Evolutionary conservation across 1,284 basidiomycete species (phyloP), one percentile per base, ranked within the genome.

Genomic region (Marasmius tenuissimus): DNA sequence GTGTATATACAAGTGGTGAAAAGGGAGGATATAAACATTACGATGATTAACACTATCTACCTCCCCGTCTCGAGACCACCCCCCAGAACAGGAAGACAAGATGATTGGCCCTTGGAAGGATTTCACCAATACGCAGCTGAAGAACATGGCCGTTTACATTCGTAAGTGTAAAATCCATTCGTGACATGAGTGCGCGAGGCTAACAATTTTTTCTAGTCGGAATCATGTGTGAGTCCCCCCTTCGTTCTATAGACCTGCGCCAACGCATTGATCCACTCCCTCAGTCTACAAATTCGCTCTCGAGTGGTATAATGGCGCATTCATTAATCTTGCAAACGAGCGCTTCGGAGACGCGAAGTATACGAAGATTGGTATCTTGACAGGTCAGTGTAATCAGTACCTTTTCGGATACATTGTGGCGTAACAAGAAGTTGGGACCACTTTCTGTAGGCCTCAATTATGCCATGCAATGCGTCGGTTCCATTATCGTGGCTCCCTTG

Each of bases 231-330:
- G 8, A 16, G 45, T 47, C 3, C 6, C 16, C 2, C 2, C 9
- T 47, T 47, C 45, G 20, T n/a, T 47, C 20, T 20, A 7, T 14
- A n/a, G 16, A 20, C 45, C 2, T 8, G 8, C 1, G 5, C 20
- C n/a, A n/a, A 47, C 14, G 7, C 16, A 20, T 10, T 47, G 16
- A n/a, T 2, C 8, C 2, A 12, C 40, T 42, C 40, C 40, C 12
- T n/a, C 20, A 47, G 45, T 66, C 60, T 74, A 75, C 62, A 75
- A 75, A 57, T 64, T 74, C 39, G 72, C 72, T n/a, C 65, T 75
- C 16, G 73, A 75, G 60, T 74, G 73, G 61, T 75, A 73, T 65
- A 75, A 75, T 50, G 73, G 73, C 10, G 73, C 73, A 5, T 73
- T 75, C 51, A 71, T 68, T 1, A 71, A 72, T 27, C 61, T 74